Percentiles rank a stretch among this genome's conserved stretches.
phyloP scores from a whole-genome alignment of 306 rosid species.

The Quercus glauca region DNA sequence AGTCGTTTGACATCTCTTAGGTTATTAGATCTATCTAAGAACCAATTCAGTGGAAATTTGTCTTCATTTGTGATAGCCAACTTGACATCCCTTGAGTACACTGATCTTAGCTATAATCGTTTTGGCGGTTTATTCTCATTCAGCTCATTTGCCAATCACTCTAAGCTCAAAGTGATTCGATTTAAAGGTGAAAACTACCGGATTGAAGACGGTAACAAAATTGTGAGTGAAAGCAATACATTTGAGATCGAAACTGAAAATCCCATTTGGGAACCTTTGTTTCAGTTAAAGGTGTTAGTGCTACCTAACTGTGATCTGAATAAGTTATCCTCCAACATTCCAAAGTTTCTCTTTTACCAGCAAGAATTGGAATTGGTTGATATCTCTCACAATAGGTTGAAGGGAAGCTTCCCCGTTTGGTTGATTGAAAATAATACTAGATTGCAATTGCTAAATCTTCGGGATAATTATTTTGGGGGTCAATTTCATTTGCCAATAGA shows the following conservation, averaged over 20 bases:
- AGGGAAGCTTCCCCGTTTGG: constrained; percentile 26
- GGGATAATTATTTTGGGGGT: background rate
- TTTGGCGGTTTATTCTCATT: constrained; percentile 24
- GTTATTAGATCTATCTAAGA: constrained; percentile 6
- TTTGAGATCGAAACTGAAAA: constrained; percentile 20
- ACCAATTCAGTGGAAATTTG: background rate
- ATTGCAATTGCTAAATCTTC: background rate
- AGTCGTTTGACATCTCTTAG: background rate
- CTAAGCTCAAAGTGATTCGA: constrained; percentile 7
- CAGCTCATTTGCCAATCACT: constrained; percentile 21
- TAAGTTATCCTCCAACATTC: background rate
- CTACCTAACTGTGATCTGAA: background rate
- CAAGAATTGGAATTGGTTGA: background rate
- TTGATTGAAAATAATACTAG: constrained; percentile 23
- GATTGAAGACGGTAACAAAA: no score
- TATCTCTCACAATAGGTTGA: constrained; percentile 18
- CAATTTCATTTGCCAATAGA: background rate
- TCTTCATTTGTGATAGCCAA: constrained; percentile 13
- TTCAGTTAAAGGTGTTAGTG: constrained; percentile 13
- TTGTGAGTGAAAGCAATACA: no score
- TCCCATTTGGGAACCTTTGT: constrained; percentile 2
- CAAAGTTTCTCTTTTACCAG: constrained; percentile 27
- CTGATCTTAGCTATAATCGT: constrained; percentile 1
- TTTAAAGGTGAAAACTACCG: background rate
- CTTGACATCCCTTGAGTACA: constrained; percentile 3